Base-by-base conservation (phyloP, 495 filamentous ascomycete species). In the Daldinia decipiens region DNA sequence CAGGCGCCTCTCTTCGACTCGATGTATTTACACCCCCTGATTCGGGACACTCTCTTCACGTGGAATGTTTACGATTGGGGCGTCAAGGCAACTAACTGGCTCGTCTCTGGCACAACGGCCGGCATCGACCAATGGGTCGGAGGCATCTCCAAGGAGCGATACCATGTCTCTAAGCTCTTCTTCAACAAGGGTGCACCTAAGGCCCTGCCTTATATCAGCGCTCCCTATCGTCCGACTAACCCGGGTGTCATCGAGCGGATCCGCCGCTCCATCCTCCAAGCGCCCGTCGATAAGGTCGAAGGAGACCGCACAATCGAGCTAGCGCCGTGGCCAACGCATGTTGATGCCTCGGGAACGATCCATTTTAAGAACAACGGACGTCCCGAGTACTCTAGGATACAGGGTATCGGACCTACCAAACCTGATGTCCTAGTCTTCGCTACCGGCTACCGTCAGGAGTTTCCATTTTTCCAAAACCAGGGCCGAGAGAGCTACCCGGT, bases 101-200 rank as follows among this genome's bases (percentile, higher is more conserved):
- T 82, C 9, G 70, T 78, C 5, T 80, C 78, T 21, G 81, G 81
- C 15, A 82, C 79, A 5, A 65, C 69, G 13, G 76, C 70, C 17
- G 80, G 81, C 1, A 70, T 80, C 24, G 80, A 80, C 56, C 81
- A 82, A 64, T 76, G 79, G 36, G 78, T 82, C 19, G 81, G 81
- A 26, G 76, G 65, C 26, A 72, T 80, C 12, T 73, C 67, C 31
- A 70, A 65, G 17, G 73, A 71, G 32, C 47, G 65, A 13, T 70
- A 77, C 27, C 71, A 77, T 31, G 75, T 71, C 31, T 58, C 55
- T 31, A 61, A 74, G 69, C 66, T 83, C 52, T 78, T 82, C 63
- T 62, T 62, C 9, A 80, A 78, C 72, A 83, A 83, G 68, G 77
- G 80, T 15, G 61, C 51, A 5, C 70, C 52, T 62, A 79, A 79